A percentile compares a stretch with the other conserved stretches of the same genome.
Evolutionary conservation across 768 basidiomycete species (phyloP).

Genomic region (Auricularia auricula-judae): DNA sequence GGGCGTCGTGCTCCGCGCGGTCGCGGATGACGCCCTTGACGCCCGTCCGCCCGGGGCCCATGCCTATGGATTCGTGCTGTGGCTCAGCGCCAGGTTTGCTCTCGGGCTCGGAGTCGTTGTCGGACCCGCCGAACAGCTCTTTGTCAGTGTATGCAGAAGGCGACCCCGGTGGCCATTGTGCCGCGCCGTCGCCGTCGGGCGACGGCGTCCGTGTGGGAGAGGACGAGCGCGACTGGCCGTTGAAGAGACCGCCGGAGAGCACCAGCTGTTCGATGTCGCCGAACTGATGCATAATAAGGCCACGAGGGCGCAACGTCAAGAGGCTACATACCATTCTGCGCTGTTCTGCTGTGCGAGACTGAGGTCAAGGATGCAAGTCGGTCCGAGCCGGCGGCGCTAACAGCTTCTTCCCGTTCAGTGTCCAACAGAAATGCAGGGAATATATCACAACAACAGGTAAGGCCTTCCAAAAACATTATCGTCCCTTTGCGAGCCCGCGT

Average conservation of each 20-base stretch:
- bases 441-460: too few species aligned
- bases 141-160: not conserved
- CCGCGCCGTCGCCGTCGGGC: not conserved
- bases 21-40: constrained; percentile 86
- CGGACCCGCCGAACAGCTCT: not conserved
- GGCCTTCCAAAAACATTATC: too few species aligned
- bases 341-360: too few species aligned
- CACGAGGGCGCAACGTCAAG: too few species aligned
- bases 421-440: too few species aligned
- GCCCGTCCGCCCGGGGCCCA: constrained; percentile 79
- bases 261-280: constrained; percentile 59
- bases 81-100: not conserved
- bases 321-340: too few species aligned
- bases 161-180: constrained; percentile 2
- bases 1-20: constrained; percentile 49
- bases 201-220: constrained; percentile 1
- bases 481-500: too few species aligned
- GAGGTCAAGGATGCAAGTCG: too few species aligned
- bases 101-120: not conserved
- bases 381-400: too few species aligned
- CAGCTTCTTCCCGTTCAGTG: too few species aligned
- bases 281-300: constrained; percentile 12
- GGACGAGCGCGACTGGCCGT: constrained; percentile 14
- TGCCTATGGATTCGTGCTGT: constrained; percentile 58
- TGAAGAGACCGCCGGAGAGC: constrained; percentile 70